These are phyloP conservation scores for Cantharellus anzutake DNA, from an alignment of 768 basidiomycete genomes.

Conservation along the genomic window DNA sequence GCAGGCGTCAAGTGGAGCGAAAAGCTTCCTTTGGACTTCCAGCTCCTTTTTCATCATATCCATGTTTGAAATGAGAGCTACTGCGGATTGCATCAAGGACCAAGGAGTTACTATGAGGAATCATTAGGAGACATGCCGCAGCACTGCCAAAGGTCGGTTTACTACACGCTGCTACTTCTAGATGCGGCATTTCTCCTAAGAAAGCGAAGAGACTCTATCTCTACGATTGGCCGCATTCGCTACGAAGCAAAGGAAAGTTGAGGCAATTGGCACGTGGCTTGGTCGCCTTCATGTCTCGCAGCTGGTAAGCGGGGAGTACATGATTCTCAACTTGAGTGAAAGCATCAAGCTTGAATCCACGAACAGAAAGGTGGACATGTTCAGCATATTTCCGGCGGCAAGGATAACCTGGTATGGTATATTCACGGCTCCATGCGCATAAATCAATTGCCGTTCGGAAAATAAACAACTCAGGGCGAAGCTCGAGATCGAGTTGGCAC, in stretches of 20 bases:
- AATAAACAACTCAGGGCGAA: slow-evolving; percentile 62
- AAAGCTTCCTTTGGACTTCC: no score
- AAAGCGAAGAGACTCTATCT: slow-evolving; percentile 23
- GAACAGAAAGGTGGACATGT: slow-evolving; percentile 69
- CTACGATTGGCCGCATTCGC: slow-evolving; percentile 12
- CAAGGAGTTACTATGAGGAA: no score
- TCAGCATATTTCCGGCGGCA: slow-evolving; percentile 62
- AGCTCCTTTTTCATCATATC: no score
- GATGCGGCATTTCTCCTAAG: slow-evolving; percentile 57
- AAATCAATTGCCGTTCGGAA: slow-evolving; percentile 50
- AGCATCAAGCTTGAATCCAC: slow-evolving; percentile 69
- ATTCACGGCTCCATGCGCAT: slow-evolving; percentile 49
- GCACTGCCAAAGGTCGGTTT: no score
- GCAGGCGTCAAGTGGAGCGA: no score
- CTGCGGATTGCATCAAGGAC: no score
- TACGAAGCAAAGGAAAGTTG: slow-evolving; percentile 77
- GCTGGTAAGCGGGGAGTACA: neutral
- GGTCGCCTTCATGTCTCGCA: slow-evolving; percentile 30
- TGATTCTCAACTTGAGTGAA: slow-evolving; percentile 44
- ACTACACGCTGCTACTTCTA: slow-evolving; percentile 54
- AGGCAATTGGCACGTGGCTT: slow-evolving; percentile 53
- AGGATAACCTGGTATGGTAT: slow-evolving; percentile 37
- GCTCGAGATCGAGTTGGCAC: slow-evolving; percentile 58
- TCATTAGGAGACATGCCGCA: no score
- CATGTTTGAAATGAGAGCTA: no score